phyloP scores from a whole-genome alignment of 1,284 basidiomycete species.

The Pulchroboletus neoregius region DNA sequence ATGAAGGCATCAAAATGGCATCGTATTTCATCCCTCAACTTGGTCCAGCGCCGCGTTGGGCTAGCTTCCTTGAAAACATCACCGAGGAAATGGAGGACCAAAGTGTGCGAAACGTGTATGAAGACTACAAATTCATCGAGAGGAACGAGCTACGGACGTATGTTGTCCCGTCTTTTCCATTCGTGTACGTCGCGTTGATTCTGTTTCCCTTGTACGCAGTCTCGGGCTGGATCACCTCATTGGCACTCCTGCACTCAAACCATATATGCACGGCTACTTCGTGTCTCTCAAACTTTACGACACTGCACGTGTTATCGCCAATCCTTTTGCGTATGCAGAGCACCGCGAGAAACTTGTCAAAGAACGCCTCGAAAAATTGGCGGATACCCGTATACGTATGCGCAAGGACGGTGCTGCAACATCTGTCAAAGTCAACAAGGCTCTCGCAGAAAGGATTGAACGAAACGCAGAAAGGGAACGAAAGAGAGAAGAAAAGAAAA shows the following conservation, averaged over 20 bases:
- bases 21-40: conserved; percentile 94
- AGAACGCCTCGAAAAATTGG: conserved; percentile 89
- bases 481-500: conserved; percentile 60
- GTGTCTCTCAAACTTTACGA: conserved; percentile 94
- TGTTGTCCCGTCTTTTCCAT: conserved; percentile 31
- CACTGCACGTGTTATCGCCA: conserved; percentile 90
- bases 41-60: conserved; percentile 96
- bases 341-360: conserved; percentile 85
- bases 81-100: conserved; percentile 97
- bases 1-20: conserved; percentile 90
- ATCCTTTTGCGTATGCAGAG: conserved; percentile 94
- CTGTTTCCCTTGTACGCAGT: conserved; percentile 37
- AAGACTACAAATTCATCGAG: conserved; percentile 98
- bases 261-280: conserved; percentile 99
- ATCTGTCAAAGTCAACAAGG: conserved; percentile 86
- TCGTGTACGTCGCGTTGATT: conserved; percentile 5
- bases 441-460: conserved; percentile 82
- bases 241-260: conserved; percentile 92
- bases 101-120: conserved; percentile 73
- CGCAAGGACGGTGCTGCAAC: conserved; percentile 45
- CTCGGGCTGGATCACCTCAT: conserved; percentile 92
- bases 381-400: conserved; percentile 87
- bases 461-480: conserved; percentile 69
- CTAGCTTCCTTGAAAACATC: conserved; percentile 95
- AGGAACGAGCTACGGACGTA: conserved; percentile 81